phyloP scores from a whole-genome alignment of 2,329 filamentous ascomycete species.

The Cercospora janseana region DNA sequence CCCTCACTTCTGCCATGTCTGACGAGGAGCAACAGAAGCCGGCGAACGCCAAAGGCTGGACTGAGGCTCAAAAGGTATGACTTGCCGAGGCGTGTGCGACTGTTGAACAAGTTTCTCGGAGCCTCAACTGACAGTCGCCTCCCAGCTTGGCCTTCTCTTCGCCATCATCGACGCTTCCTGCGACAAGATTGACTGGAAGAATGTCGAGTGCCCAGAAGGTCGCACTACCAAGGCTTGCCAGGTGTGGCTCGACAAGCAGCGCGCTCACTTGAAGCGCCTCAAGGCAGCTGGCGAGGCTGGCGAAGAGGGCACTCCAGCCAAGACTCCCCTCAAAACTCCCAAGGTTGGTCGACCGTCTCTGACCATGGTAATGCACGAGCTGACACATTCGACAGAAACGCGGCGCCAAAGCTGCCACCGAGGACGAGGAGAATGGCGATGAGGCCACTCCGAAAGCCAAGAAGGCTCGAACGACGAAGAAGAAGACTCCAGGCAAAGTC shows the following conservation, averaged over 20 bases:
- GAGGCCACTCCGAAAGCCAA: slow-evolving; percentile 22
- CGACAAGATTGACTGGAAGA: slow-evolving; percentile 32
- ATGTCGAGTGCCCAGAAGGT: slow-evolving; percentile 33
- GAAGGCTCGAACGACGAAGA: slow-evolving; percentile 24
- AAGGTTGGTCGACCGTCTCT: slow-evolving; percentile 13
- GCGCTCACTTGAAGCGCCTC: slow-evolving; percentile 31
- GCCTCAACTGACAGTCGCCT: background rate
- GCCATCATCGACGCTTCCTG: slow-evolving; percentile 31
- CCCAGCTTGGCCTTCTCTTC: slow-evolving; percentile 31
- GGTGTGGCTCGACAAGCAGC: slow-evolving; percentile 37
- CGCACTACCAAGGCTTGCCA: slow-evolving; percentile 34
- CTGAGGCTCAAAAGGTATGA: slow-evolving; percentile 35
- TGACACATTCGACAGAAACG: slow-evolving; percentile 27
- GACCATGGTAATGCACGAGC: background rate
- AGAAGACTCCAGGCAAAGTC: slow-evolving; percentile 18
- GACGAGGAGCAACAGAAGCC: slow-evolving; percentile 16
- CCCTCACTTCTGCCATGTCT: slow-evolving; percentile 25
- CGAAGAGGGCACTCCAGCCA: slow-evolving; percentile 19
- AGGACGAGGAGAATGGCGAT: slow-evolving; percentile 20
- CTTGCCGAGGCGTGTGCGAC: background rate
- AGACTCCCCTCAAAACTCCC: slow-evolving; percentile 11
- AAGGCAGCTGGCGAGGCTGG: slow-evolving; percentile 16
- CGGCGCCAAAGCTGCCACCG: slow-evolving; percentile 19
- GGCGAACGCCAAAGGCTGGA: slow-evolving; percentile 33
- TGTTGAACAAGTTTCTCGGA: background rate